These are phyloP conservation scores for Purpureocillium lavendulum DNA, from an alignment of 2,329 filamentous ascomycete genomes.

Conservation along the genomic window DNA sequence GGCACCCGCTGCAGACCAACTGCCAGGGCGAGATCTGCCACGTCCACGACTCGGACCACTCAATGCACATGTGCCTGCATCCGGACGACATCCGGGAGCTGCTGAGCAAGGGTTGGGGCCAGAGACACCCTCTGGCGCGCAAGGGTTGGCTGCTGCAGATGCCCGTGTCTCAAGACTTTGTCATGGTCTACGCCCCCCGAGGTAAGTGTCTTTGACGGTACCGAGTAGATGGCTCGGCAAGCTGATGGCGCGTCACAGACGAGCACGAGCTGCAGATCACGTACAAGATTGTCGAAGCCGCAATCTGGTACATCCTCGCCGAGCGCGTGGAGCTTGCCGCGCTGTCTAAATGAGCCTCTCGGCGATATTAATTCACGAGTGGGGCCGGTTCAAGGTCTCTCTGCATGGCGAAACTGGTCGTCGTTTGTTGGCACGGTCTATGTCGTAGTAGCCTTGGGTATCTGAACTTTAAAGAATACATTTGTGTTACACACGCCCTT, in stretches of 20 bases:
- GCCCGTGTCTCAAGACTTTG: constrained; percentile 66
- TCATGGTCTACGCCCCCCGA: constrained; percentile 76
- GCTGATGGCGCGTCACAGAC: constrained; percentile 24
- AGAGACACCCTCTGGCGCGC: constrained; percentile 59
- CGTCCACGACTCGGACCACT: constrained; percentile 67
- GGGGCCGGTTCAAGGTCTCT: too few species aligned
- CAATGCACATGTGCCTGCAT: constrained; percentile 73
- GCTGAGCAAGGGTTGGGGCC: constrained; percentile 70
- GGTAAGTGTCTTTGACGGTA: too few species aligned
- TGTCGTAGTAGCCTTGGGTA: constrained; percentile 3
- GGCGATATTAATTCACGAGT: neutral
- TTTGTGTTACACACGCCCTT: neutral
- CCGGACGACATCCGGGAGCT: constrained; percentile 67
- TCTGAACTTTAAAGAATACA: constrained; percentile 1
- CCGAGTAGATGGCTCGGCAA: too few species aligned
- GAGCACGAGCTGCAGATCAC: constrained; percentile 60
- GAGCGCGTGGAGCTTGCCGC: constrained; percentile 31
- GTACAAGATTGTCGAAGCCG: constrained; percentile 62
- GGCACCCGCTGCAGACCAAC: constrained; percentile 56
- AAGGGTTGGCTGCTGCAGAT: constrained; percentile 53
- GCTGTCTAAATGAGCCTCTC: neutral
- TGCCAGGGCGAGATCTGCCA: constrained; percentile 79
- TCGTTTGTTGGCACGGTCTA: neutral
- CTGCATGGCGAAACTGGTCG: too few species aligned
- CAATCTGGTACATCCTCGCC: constrained; percentile 56